phyloP scores from a whole-genome alignment of 306 rosid genomes.

The Casuarina equisetifolia region DNA sequence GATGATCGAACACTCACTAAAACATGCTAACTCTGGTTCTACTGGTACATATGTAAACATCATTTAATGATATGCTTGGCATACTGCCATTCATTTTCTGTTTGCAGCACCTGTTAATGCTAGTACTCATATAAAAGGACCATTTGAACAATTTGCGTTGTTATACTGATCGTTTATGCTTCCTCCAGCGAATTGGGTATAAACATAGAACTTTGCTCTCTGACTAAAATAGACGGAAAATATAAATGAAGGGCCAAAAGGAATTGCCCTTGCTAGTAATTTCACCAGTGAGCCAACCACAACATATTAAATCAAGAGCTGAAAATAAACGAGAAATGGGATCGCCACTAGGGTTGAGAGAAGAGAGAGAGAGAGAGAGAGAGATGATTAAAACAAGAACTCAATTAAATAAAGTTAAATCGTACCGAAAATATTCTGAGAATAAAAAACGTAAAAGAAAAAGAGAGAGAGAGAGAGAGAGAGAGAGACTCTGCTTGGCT shows the following conservation, averaged over 20 bases:
- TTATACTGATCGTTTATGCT: not conserved
- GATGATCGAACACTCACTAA: not conserved
- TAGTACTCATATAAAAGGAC: too few relatives aligned
- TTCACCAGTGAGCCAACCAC: not conserved
- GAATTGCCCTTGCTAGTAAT: not conserved
- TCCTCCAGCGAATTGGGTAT: not conserved
- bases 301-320: not conserved
- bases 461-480: too few relatives aligned
- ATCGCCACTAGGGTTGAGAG: too few relatives aligned
- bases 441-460: too few relatives aligned
- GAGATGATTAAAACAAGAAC: not conserved
- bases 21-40: too few relatives aligned
- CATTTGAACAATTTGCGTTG: too few relatives aligned
- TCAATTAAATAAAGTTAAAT: not conserved
- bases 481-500: not conserved
- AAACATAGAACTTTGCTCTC: not conserved
- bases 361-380: too few relatives aligned
- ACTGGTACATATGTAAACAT: too few relatives aligned
- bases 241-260: not conserved
- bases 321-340: too few relatives aligned
- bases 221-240: too few relatives aligned
- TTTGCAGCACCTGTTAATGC: not conserved
- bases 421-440: not conserved
- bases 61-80: too few relatives aligned
- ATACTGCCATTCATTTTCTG: not conserved